A percentile compares a stretch with the other conserved stretches of the same genome.
These are phyloP conservation scores for Zizania latifolia DNA, from an alignment of 176 grass and related monocot species.

Conservation along the genomic window DNA sequence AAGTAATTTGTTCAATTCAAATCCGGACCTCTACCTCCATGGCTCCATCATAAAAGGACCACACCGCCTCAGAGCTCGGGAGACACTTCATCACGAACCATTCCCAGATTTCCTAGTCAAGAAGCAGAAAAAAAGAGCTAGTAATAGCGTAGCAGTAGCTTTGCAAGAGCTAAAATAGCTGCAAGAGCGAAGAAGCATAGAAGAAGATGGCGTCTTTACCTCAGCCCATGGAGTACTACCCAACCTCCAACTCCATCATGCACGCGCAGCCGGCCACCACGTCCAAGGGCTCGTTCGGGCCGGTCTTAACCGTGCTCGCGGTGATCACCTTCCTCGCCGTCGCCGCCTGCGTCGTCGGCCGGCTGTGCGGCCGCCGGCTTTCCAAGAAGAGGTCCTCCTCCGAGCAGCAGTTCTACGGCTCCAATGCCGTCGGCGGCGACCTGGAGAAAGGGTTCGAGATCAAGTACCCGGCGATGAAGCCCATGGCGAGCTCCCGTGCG, in stretches of 20 bases:
- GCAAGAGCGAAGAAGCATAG: neutral
- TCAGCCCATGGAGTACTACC: constrained; percentile 56
- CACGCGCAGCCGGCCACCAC: constrained; percentile 24
- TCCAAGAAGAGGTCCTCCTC: constrained; percentile 28
- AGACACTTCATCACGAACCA: constrained; percentile 25
- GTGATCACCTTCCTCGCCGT: constrained; percentile 69
- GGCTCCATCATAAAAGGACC: constrained; percentile 45
- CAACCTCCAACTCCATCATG: constrained; percentile 36
- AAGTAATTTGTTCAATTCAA: constrained; percentile 26
- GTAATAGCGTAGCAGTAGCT: neutral
- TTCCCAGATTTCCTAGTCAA: neutral
- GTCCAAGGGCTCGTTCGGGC: constrained; percentile 66
- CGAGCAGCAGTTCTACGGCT: constrained; percentile 38
- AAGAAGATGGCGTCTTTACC: constrained; percentile 52
- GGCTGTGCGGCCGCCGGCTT: constrained; percentile 51
- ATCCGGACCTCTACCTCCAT: constrained; percentile 4
- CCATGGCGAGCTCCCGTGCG: constrained; percentile 54
- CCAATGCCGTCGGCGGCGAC: constrained; percentile 43
- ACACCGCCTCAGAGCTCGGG: neutral
- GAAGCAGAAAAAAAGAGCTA: neutral
- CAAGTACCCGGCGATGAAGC: constrained; percentile 59
- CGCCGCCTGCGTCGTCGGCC: constrained; percentile 56
- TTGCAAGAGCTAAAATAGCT: neutral
- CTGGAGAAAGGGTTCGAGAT: constrained; percentile 63
- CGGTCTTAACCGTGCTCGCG: constrained; percentile 56